phyloP scores from a whole-genome alignment of 2,329 filamentous ascomycete genomes.

The Colletotrichum australisinense region DNA sequence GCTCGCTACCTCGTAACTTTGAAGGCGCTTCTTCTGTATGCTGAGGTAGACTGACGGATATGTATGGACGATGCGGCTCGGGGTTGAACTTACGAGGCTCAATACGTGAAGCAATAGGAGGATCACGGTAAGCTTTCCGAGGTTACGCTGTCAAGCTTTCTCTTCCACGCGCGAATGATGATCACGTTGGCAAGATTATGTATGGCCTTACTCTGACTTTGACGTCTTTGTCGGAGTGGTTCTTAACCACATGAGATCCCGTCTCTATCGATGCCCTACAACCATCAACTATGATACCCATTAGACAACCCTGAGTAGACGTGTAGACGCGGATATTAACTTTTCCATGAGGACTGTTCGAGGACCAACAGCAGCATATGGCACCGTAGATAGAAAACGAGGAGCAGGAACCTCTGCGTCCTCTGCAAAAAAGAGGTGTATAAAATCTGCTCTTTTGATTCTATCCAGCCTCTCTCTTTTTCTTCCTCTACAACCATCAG shows the following conservation, averaged over 20 bases:
- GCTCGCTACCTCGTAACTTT: neutral
- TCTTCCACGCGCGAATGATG: neutral
- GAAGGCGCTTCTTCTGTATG: neutral
- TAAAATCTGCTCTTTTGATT: neutral
- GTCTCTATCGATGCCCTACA: neutral
- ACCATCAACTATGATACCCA: neutral
- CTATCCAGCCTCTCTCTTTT: neutral
- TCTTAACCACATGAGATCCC: neutral
- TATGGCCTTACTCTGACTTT: neutral
- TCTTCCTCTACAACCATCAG: too few species aligned
- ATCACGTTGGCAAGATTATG: neutral
- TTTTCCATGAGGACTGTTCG: neutral
- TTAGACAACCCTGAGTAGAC: neutral
- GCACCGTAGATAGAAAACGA: neutral
- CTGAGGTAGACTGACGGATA: neutral
- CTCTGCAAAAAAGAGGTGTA: neutral
- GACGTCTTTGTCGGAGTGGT: neutral
- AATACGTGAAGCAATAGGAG: neutral
- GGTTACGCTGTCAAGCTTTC: neutral
- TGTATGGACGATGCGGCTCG: neutral
- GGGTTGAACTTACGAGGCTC: neutral
- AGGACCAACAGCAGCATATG: neutral
- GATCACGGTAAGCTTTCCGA: neutral
- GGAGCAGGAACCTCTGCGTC: neutral
- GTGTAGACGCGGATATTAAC: neutral